These are phyloP conservation scores for Myriosclerotinia scirpicola DNA, from an alignment of 2,329 filamentous ascomycete species.

Conservation along the genomic window DNA sequence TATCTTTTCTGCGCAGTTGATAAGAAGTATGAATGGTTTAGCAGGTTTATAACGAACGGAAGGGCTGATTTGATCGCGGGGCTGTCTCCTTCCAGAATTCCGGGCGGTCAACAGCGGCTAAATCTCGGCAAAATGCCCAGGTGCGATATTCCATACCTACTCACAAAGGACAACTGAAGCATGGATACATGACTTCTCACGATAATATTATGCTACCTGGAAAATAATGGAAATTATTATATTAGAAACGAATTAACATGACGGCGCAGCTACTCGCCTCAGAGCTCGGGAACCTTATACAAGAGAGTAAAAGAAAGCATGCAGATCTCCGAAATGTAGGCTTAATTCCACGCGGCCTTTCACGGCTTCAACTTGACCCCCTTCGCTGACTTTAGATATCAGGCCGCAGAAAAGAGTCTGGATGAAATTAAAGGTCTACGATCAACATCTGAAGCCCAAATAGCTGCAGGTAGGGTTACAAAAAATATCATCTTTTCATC, in stretches of 20 bases:
- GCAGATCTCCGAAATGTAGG: conserved; percentile 79
- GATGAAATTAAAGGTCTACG: conserved; percentile 80
- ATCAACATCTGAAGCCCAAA: conserved; percentile 66
- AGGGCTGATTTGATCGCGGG: conserved; percentile 16
- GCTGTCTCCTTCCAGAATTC: not conserved
- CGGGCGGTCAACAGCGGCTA: conserved; percentile 23
- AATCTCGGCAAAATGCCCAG: conserved; percentile 13
- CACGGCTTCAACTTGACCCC: conserved; percentile 7
- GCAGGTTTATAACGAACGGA: conserved; percentile 1
- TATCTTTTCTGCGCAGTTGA: conserved; percentile 3
- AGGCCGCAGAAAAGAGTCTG: conserved; percentile 88
- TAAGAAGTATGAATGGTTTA: conserved; percentile 6
- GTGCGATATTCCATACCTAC: not conserved
- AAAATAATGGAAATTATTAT: conserved; percentile 31
- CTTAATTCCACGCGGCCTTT: conserved; percentile 22
- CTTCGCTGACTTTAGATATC: conserved; percentile 43
- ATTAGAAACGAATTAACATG: conserved; percentile 53
- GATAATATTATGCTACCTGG: conserved; percentile 13
- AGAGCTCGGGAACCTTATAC: conserved; percentile 86
- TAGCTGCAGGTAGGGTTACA: conserved; percentile 42
- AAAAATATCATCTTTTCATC: conserved; percentile 1
- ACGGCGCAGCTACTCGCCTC: conserved; percentile 85
- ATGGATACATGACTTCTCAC: not conserved
- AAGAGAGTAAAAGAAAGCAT: conserved; percentile 95
- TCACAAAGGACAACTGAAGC: conserved; percentile 21